Evolutionary conservation across 1,139 yeast genomes (phyloP).

Genomic region (Zygosaccharomyces sapae): DNA sequence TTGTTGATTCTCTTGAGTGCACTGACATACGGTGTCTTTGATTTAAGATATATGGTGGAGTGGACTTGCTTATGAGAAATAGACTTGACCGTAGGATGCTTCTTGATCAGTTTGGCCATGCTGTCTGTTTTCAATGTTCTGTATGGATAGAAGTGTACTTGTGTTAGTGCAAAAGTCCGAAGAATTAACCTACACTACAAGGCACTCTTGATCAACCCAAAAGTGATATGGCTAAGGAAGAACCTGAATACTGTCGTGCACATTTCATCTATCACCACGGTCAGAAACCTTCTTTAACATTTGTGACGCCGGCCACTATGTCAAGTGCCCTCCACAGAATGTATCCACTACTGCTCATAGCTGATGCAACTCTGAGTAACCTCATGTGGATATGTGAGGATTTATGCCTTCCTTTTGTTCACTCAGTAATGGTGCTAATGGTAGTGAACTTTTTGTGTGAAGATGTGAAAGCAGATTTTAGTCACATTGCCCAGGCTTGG

Average conservation of each 20-base stretch:
- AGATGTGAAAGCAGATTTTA: conserved; percentile 3
- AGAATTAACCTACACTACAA: conserved; percentile 1
- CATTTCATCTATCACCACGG: conserved; percentile 25
- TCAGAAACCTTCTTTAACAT: conserved; percentile 26
- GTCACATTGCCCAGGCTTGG: conserved; percentile 16
- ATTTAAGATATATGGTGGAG: conserved; percentile 52
- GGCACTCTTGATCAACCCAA: background rate
- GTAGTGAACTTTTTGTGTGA: conserved; percentile 9
- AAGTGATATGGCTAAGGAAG: conserved; percentile 3
- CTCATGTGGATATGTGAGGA: conserved; percentile 30
- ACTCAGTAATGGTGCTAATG: conserved; percentile 17
- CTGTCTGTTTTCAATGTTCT: background rate
- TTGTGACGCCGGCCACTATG: conserved; percentile 18
- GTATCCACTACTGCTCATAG: conserved; percentile 24
- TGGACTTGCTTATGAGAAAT: conserved; percentile 37
- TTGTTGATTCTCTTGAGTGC: conserved; percentile 56
- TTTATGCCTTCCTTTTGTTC: conserved; percentile 22
- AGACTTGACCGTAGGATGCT: conserved; percentile 31
- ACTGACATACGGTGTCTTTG: conserved; percentile 58
- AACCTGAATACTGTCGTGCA: conserved; percentile 19
- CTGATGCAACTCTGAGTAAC: conserved; percentile 25
- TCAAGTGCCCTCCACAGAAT: conserved; percentile 21
- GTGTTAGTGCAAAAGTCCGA: background rate
- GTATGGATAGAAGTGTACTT: background rate
- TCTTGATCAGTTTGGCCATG: conserved; percentile 19